phyloP scores from a whole-genome alignment of 139 green algal species.

The Volvox africanus region DNA sequence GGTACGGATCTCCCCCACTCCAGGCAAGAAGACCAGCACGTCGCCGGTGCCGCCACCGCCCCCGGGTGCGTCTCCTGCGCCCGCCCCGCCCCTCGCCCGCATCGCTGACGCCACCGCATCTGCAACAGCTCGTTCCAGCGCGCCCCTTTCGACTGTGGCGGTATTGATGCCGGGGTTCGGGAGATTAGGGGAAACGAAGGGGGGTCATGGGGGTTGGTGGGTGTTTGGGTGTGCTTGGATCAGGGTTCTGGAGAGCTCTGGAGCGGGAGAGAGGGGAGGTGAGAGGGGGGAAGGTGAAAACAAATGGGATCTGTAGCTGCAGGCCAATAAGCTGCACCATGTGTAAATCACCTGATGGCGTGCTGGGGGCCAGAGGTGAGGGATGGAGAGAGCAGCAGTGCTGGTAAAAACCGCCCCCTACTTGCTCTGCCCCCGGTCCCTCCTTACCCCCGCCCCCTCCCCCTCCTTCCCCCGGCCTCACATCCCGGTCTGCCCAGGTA shows the following conservation, averaged over 20 bases:
- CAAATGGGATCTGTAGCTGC: no score
- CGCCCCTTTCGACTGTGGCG: conserved; percentile 25
- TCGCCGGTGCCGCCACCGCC: conserved; percentile 32
- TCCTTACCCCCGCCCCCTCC: not conserved
- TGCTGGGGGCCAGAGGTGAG: not conserved
- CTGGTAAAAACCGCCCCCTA: not conserved
- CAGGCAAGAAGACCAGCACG: conserved; percentile 73
- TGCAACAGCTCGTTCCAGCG: conserved; percentile 58
- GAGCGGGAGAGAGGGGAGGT: not conserved
- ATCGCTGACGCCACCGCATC: conserved; percentile 55
- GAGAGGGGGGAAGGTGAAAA: no score
- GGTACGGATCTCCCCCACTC: conserved; percentile 67
- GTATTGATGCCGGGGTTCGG: no score
- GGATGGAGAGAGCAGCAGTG: not conserved
- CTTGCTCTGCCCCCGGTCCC: not conserved
- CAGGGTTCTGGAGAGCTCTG: no score
- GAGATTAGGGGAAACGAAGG: no score
- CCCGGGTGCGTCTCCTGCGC: not conserved
- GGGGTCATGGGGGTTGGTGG: no score
- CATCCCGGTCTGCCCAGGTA: conserved; percentile 55
- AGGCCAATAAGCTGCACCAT: no score
- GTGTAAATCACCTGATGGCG: no score
- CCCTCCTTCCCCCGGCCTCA: not conserved
- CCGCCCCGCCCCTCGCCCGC: not conserved
- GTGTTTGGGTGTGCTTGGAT: no score